phyloP scores from a whole-genome alignment of 2,329 filamentous ascomycete genomes.

The Lasiodiplodia gonubiensis region DNA sequence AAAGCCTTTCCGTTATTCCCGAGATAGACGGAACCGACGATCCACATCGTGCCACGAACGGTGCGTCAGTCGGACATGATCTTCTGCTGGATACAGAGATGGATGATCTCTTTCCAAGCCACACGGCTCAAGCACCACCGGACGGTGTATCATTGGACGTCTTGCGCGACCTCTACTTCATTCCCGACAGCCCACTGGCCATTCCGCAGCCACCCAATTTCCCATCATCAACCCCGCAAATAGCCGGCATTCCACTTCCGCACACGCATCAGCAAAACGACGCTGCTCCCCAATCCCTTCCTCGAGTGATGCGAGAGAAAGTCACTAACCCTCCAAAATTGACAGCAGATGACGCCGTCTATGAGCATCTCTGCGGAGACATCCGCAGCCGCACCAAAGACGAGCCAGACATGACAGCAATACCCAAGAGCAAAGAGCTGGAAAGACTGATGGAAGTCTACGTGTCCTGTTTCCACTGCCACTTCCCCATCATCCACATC shows the following conservation, averaged over 20 bases:
- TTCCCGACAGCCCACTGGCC: not conserved
- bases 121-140: not conserved
- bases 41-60: no score
- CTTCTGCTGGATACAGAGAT: not conserved
- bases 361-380: not conserved
- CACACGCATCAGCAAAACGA: not conserved
- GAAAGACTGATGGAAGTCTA: conserved; percentile 39
- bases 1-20: not conserved
- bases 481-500: conserved; percentile 44
- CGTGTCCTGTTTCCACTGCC: conserved; percentile 42
- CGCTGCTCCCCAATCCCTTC: not conserved
- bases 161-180: conserved; percentile 2
- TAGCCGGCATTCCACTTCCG: not conserved
- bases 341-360: not conserved
- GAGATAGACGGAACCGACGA: not conserved
- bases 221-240: not conserved
- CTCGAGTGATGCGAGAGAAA: not conserved
- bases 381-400: not conserved
- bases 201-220: not conserved
- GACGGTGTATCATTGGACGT: not conserved
- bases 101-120: not conserved
- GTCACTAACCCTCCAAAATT: conserved; percentile 9
- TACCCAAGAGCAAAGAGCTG: conserved; percentile 35
- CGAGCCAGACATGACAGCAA: conserved; percentile 23
- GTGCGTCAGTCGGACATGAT: not conserved